These are phyloP conservation scores for Epicoccum sorghinum DNA, from an alignment of 2,329 filamentous ascomycete genomes.

Conservation along the genomic window DNA sequence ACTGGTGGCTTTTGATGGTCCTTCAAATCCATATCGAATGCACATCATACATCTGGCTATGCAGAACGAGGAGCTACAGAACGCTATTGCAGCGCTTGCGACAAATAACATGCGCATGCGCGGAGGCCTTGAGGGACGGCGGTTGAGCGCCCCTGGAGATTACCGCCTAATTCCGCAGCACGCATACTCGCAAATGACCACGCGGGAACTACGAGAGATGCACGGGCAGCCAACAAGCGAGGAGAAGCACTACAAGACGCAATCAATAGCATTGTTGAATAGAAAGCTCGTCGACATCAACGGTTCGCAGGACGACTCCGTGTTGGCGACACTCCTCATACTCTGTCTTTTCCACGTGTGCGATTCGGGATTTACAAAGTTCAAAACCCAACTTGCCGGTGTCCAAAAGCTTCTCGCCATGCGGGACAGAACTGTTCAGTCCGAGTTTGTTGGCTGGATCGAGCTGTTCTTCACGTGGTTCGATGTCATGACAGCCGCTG, in stretches of 20 bases:
- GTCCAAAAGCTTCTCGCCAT: conserved; percentile 88
- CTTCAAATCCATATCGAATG: conserved; percentile 80
- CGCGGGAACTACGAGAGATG: conserved; percentile 47
- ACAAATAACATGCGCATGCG: conserved; percentile 92
- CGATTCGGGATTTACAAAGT: conserved; percentile 90
- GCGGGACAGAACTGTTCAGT: conserved; percentile 66
- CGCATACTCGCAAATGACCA: conserved; percentile 46
- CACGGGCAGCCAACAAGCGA: conserved; percentile 68
- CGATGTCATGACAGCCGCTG: conserved; percentile 87
- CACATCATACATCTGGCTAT: conserved; percentile 80
- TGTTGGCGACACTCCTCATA: conserved; percentile 84
- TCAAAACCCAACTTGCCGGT: conserved; percentile 90
- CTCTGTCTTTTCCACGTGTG: conserved; percentile 93
- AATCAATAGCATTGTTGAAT: conserved; percentile 83
- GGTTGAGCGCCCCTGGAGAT: conserved; percentile 40
- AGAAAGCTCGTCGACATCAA: conserved; percentile 78
- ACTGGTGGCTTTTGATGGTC: conserved; percentile 88
- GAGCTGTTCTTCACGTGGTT: conserved; percentile 93
- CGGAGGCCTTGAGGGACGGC: conserved; percentile 62
- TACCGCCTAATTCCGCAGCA: conserved; percentile 44
- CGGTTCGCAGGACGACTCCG: conserved; percentile 81
- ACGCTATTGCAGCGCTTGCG: conserved; percentile 87
- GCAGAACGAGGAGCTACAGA: conserved; percentile 81
- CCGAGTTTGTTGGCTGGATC: conserved; percentile 82
- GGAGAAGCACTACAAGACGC: conserved; percentile 83